Evolutionary conservation across 306 rosid genomes (phyloP).

Genomic region (Casuarina cunninghamiana): DNA sequence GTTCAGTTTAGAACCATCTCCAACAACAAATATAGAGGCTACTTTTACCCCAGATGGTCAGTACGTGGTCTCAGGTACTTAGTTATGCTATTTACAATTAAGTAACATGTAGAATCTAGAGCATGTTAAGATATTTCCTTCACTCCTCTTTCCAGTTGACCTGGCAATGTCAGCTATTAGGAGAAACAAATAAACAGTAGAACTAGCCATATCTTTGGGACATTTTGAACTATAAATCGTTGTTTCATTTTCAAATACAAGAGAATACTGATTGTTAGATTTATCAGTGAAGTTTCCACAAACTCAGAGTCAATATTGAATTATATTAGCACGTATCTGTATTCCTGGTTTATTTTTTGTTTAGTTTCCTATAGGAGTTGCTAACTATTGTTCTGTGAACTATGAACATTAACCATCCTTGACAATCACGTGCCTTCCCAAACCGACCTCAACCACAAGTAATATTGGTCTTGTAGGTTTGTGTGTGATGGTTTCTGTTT

Average conservation of each 20-base stretch:
- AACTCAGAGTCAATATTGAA: background rate
- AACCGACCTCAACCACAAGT: too few relatives aligned
- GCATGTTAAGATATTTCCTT: background rate
- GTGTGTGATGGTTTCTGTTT: background rate
- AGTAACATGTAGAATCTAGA: background rate
- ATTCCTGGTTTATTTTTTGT: background rate
- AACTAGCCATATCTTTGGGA: background rate
- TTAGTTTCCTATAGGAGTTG: background rate
- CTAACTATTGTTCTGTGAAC: background rate
- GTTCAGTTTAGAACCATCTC: slow-evolving; percentile 91
- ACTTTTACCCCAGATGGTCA: slow-evolving; percentile 96
- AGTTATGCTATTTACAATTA: slow-evolving; percentile 11
- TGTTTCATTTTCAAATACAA: background rate
- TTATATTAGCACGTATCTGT: background rate
- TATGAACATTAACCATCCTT: background rate
- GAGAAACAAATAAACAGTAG: background rate
- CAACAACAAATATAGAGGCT: slow-evolving; percentile 72
- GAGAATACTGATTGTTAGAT: background rate
- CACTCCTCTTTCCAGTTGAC: background rate
- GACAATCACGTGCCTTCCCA: too few relatives aligned
- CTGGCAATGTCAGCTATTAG: background rate
- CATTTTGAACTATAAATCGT: background rate
- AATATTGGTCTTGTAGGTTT: too few relatives aligned
- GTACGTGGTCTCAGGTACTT: slow-evolving; percentile 79
- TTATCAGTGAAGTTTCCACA: background rate